Evolutionary conservation across 108 stramenopile species (phyloP), one percentile per base, ranked within the genome.

Genomic region (Aurantiochytrium sp.): DNA sequence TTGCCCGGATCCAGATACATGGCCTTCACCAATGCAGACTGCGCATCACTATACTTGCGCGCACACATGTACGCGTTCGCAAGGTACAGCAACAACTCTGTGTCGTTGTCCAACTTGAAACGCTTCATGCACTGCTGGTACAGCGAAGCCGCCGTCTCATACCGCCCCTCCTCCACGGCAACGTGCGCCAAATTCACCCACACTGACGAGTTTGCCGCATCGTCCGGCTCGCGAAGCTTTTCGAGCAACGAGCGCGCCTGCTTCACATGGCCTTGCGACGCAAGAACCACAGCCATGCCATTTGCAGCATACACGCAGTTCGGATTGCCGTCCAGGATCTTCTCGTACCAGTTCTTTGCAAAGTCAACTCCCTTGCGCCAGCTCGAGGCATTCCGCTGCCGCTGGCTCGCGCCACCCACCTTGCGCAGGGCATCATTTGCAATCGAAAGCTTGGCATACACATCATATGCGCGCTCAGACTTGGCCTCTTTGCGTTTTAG

Each of bases 81-180:
- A 23, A 83, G 76, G 51, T 83, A 83, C 10, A 83, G 76, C 49
- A 83, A 23, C n/a, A 83, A 45, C 51, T 83, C 76, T 0, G 51
- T 23, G 28, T 83, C 76, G 23, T 53, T 83, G 12, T 47, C 49
- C 6, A 83, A 12, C 10, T 23, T 45, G 76, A 83, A 83, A 16
- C 76, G 76, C 76, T 83, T 83, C 49, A 83, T 83, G 51, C 76
- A 83, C 76, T 83, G 76, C 76, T 83, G 49, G 76, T 83, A 83
- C n/a, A 83, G 51, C 12, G 76, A 83, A 23, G 51, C 76, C n/a
- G 76, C 76, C n/a, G 76, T 23, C 51, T 83, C 76, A 45, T 25
- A 83, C 19, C 76, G 76, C 6, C 51, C 76, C 51, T 83, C 76
- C 51, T 83, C 76, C 19, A 83, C 51, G 49, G 76, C 76, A 6